These are phyloP conservation scores for slime mould (Dictyostelium discoideum) DNA, from an alignment of 78 protist genomes.

Conservation along the genomic window DNA sequence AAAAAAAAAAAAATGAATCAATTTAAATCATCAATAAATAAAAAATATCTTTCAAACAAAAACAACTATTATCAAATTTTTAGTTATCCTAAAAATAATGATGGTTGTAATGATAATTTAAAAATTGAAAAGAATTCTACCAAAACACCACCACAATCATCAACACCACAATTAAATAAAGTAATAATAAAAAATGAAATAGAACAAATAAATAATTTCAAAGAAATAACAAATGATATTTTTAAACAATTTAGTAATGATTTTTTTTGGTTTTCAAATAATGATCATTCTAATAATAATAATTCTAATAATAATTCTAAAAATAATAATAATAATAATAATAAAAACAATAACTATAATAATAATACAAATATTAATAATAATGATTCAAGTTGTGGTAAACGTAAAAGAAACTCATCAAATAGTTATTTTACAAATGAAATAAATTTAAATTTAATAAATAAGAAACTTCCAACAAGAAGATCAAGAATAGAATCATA, in stretches of 20 bases:
- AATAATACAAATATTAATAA: no score
- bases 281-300: no score
- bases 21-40: not conserved
- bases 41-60: not conserved
- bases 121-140: not conserved
- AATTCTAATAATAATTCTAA: no score
- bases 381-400: no score
- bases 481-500: not conserved
- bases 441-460: no score
- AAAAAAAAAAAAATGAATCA: not conserved
- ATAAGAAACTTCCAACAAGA: not conserved
- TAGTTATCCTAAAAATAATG: not conserved
- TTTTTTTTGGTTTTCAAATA: no score
- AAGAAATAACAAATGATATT: not conserved
- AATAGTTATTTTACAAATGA: no score
- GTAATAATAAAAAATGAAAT: not conserved
- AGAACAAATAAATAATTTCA: not conserved
- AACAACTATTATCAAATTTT: not conserved
- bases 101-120: no score
- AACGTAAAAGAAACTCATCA: no score
- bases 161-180: not conserved
- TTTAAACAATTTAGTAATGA: not conserved
- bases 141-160: not conserved
- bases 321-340: no score
- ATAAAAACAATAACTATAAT: no score